A percentile compares a stretch with the other conserved stretches of the same genome.
These are phyloP conservation scores for Rhazya stricta DNA, from an alignment of 257 asterid species.

Conservation along the genomic window DNA sequence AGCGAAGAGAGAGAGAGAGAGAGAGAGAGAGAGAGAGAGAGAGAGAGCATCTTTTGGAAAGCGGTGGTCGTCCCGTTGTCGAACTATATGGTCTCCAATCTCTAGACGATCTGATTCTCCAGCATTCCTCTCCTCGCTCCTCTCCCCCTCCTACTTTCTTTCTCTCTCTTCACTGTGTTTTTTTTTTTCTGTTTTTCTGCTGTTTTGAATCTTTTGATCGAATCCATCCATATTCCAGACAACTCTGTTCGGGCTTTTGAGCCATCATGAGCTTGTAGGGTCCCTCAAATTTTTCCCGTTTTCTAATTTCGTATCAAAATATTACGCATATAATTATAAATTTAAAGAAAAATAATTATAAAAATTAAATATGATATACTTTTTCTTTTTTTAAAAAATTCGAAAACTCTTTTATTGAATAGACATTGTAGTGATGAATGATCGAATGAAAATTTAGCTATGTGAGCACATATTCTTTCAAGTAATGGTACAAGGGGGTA, in stretches of 20 bases:
- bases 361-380: too few relatives aligned
- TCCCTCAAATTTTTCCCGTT: not conserved
- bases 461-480: too few relatives aligned
- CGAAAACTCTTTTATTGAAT: too few relatives aligned
- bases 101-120: constrained; percentile 53
- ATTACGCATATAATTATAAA: too few relatives aligned
- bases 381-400: too few relatives aligned
- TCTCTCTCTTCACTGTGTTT: constrained; percentile 18
- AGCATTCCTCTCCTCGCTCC: not conserved
- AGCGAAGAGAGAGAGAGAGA: constrained; percentile 16
- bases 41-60: constrained; percentile 76
- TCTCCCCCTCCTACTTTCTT: not conserved
- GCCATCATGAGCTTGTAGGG: constrained; percentile 12
- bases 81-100: constrained; percentile 51
- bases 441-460: too few relatives aligned
- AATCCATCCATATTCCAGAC: constrained; percentile 8
- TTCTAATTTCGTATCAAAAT: too few relatives aligned
- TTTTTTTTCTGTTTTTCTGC: not conserved
- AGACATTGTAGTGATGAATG: too few relatives aligned
- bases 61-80: constrained; percentile 73
- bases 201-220: constrained; percentile 6
- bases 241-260: constrained; percentile 8
- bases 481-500: too few relatives aligned
- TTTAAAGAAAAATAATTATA: too few relatives aligned
- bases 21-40: not conserved